Percentiles rank a stretch among this genome's conserved stretches.
Conservation (phyloP, 106 monocot genomes). For the Acorus calamus region DNA sequence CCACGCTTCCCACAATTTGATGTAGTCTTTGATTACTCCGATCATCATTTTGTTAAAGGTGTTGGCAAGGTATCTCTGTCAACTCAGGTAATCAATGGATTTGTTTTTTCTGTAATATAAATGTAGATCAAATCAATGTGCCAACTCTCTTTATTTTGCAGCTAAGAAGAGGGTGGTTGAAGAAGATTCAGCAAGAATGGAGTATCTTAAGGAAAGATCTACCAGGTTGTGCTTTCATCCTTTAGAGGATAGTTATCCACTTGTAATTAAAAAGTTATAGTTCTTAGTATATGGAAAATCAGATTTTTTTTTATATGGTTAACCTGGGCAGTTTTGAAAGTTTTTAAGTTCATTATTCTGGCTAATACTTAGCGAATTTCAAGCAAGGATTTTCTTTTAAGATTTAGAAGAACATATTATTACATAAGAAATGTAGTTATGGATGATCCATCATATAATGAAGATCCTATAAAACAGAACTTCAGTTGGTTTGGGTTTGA, state of each 20-base stretch:
- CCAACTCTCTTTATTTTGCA: constrained; percentile 11
- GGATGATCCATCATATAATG: too few relatives aligned
- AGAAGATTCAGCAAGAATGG: constrained; percentile 86
- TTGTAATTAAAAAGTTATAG: background rate
- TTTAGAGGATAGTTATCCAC: too few relatives aligned
- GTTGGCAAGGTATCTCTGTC: constrained; percentile 9
- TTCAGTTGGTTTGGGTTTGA: too few relatives aligned
- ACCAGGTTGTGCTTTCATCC: constrained; percentile 45
- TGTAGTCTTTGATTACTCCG: constrained; percentile 53
- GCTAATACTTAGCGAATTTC: too few relatives aligned
- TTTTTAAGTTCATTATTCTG: too few relatives aligned
- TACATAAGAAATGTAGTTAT: too few relatives aligned
- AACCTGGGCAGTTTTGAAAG: too few relatives aligned
- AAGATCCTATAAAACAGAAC: too few relatives aligned
- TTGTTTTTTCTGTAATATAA: background rate
- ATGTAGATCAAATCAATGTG: background rate
- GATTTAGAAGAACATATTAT: too few relatives aligned
- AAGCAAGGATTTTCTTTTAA: too few relatives aligned
- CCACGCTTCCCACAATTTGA: constrained; percentile 57
- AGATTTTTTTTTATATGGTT: background rate
- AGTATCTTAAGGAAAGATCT: constrained; percentile 56
- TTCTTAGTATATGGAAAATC: background rate
- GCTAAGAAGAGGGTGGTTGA: constrained; percentile 64
- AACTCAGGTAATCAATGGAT: constrained; percentile 22
- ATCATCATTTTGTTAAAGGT: constrained; percentile 61